Base-by-base conservation (phyloP, 441 rosid species). In the Viola pubescens region DNA sequence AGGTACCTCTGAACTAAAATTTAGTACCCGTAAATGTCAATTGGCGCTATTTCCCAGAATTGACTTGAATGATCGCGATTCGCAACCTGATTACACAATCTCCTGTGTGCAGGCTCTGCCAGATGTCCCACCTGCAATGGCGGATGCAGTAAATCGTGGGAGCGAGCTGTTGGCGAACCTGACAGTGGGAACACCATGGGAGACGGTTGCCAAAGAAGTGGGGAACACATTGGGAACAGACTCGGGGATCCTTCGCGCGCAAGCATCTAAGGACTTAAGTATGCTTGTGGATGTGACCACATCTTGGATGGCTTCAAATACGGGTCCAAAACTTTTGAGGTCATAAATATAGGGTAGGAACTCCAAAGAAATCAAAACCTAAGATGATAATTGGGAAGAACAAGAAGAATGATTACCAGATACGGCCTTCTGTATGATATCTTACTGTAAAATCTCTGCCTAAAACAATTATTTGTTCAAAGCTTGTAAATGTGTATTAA, bases 91-190 rank as follows among this genome's bases (percentile, higher is more conserved):
- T 65, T 52, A 55, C 12, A 4, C 4, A 19, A 47, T 38, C 52
- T 67, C 48, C 54, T 41, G 49, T 64, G 61, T 43, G 68, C 79
- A 92, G 98, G 88, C 84, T 9, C 72, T 89, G 39, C 97, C 97
- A 7, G 98, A 89, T 77, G 96, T 92, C 54, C 94, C 98, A 45
- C 98, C 98, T 14, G 89, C 91, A 74, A 86, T 92, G 97, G 96
- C 91, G 9, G 89, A 89, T 49, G 98, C 96, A 3, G 94, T 89
- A 54, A 89, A 86, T 42, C 78, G 86, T 37, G 94, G 96, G 70
- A 82, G 96, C 48, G 92, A 89, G 70, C 67, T 92, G 57, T 58
- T 92, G 37, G 85, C 88, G 0, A 92, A 81, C 73, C 74, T 92
- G 63, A 79, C 92, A 4, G 85, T 65, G 0, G 98, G 98, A 19